Conservation (phyloP, 2,329 filamentous ascomycete genomes). For the Aspergillus flavus region DNA sequence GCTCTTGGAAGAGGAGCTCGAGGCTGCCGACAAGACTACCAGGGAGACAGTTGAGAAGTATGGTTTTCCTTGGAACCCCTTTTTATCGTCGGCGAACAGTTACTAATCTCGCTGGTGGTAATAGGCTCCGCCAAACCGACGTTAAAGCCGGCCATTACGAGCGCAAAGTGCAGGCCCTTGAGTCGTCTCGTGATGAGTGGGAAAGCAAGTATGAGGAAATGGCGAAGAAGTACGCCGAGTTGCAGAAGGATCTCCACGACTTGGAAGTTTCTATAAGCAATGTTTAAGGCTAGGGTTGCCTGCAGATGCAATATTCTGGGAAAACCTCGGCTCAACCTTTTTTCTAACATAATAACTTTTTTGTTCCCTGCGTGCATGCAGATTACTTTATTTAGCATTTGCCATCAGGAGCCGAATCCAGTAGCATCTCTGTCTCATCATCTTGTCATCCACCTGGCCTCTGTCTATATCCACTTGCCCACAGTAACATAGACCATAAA, state of each 20-base stretch:
- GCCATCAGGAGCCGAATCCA: slow-evolving; percentile 20
- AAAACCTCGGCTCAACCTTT: slow-evolving; percentile 32
- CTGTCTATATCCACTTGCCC: slow-evolving; percentile 13
- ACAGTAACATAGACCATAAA: slow-evolving; percentile 21
- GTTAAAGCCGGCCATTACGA: slow-evolving; percentile 99
- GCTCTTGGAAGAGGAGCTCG: slow-evolving; percentile 96
- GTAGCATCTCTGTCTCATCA: slow-evolving; percentile 19
- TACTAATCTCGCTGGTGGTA: slow-evolving; percentile 21
- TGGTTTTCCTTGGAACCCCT: slow-evolving; percentile 39
- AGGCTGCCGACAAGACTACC: slow-evolving; percentile 93
- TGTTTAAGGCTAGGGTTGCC: slow-evolving; percentile 64
- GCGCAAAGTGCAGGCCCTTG: slow-evolving; percentile 97
- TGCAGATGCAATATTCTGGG: slow-evolving; percentile 34
- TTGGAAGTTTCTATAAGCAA: slow-evolving; percentile 91
- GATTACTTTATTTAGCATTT: slow-evolving; percentile 26
- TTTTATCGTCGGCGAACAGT: slow-evolving; percentile 7
- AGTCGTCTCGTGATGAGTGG: slow-evolving; percentile 89
- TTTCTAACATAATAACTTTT: slow-evolving; percentile 27
- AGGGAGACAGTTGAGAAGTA: slow-evolving; percentile 99
- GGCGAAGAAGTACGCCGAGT: slow-evolving; percentile 79
- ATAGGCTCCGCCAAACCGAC: slow-evolving; percentile 95
- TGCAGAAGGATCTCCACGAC: slow-evolving; percentile 89
- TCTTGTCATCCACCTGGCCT: slow-evolving; percentile 20
- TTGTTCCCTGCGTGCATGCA: slow-evolving; percentile 28
- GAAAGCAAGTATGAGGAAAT: slow-evolving; percentile 98